Evolutionary conservation across 2,329 filamentous ascomycete genomes (phyloP).

Genomic region (Colletotrichum higginsianum): DNA sequence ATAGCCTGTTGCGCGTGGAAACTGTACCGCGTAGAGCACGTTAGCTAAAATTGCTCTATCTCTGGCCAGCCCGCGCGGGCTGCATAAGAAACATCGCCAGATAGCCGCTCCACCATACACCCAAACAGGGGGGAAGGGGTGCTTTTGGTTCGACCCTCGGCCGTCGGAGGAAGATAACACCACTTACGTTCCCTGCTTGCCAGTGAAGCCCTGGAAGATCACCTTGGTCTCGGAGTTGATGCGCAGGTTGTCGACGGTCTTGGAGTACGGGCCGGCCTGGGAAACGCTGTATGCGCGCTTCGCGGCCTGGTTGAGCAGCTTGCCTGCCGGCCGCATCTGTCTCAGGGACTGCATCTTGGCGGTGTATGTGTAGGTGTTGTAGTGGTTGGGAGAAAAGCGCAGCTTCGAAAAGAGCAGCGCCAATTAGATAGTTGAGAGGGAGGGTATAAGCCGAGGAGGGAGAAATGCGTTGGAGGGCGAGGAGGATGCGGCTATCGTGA

Average conservation of each 20-base stretch:
- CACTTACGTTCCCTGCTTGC: constrained; percentile 93
- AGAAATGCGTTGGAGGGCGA: constrained; percentile 21
- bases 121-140: constrained; percentile 17
- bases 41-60: constrained; percentile 22
- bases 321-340: constrained; percentile 77
- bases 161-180: constrained; percentile 24
- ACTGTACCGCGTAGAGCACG: constrained; percentile 61
- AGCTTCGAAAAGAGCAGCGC: constrained; percentile 22
- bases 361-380: constrained; percentile 37
- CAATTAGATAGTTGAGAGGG: constrained; percentile 12
- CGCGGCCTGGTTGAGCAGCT: constrained; percentile 74
- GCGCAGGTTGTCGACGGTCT: constrained; percentile 87
- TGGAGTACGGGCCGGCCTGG: constrained; percentile 76
- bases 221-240: constrained; percentile 96
- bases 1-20: constrained; percentile 99
- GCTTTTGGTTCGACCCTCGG: constrained; percentile 1
- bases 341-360: constrained; percentile 87
- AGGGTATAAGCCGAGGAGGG: not conserved
- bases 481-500: constrained; percentile 25
- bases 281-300: constrained; percentile 82
- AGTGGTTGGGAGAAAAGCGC: constrained; percentile 32
- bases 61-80: not conserved
- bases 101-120: not conserved
- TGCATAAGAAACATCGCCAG: constrained; percentile 8
- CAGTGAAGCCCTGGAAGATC: constrained; percentile 96